Base-by-base conservation (phyloP, 129 eudicot species). In the Pulicaria dysenterica region DNA sequence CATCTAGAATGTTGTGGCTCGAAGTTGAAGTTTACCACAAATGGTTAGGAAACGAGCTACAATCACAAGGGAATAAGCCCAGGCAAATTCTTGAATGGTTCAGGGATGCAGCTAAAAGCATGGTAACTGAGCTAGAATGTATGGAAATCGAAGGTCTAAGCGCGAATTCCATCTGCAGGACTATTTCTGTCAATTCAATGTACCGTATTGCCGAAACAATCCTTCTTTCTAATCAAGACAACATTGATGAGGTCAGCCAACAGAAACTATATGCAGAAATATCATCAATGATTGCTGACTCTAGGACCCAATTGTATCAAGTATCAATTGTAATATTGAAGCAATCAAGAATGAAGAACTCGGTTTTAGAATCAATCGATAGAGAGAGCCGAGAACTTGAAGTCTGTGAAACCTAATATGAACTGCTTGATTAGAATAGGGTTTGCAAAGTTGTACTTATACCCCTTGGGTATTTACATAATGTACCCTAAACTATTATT, bases 151-250 rank as follows among this genome's bases (percentile, higher is more conserved):
- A 54, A 48, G 16, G 43, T 36, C 47, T 12, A 8, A 34, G 51
- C 49, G 60, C 31, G 4, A 61, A 72, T 41, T 83, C 79, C 15
- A 69, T 45, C 2, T 15, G 5, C 17, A 73, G 38, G 45, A 79
- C 73, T 3, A 55, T 77, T 19, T 79, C 77, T 42, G 85, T 83
- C 36, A 81, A 80, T 46, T 77, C 88, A 17, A 84, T 84, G 88
- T 80, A 84, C 58, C 63, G 69, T 46, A 45, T 84, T 34, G 43
- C 51, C 17, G 58, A 57, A 69, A 84, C 75, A 3, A n/a, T 81
- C 6, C n/a, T 81, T 41, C 36, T 67, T 9, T 17, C 40, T 7
- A 15, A 73, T 36, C 41, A 57, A 3, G 57, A 0, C 14, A 46
- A 45, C 47, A 72, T 46, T 45, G 48, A 59, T 34, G 10, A 72